A percentile compares a stretch with the other conserved stretches of the same genome.
Evolutionary conservation across 2,329 filamentous ascomycete genomes (phyloP).

Genomic region (Trichothecium sympodiale): DNA sequence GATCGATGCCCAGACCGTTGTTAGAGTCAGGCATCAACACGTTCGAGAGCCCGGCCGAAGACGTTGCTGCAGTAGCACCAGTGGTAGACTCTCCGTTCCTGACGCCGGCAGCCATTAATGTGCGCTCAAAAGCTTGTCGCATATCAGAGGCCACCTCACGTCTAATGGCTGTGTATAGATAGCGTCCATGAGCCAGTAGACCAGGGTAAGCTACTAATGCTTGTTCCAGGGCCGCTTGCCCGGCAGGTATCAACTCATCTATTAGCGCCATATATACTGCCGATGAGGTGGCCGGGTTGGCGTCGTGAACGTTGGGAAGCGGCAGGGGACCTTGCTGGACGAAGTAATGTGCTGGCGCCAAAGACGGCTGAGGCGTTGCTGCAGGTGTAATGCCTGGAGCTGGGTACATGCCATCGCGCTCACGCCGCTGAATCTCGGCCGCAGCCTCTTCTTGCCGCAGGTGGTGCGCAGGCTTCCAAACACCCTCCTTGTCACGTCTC

Average conservation of each 20-base stretch:
- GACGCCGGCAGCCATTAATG: conserved; percentile 24
- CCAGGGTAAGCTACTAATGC: conserved; percentile 35
- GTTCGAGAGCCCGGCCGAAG: not conserved
- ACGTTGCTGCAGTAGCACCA: not conserved
- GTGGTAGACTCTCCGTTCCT: conserved; percentile 30
- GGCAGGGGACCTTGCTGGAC: not conserved
- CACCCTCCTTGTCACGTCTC: conserved; percentile 73
- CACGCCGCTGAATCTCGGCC: conserved; percentile 27
- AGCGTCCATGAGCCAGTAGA: conserved; percentile 34
- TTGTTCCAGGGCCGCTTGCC: conserved; percentile 32
- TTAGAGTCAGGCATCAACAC: no score
- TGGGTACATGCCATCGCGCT: not conserved
- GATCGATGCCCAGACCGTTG: no score
- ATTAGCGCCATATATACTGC: conserved; percentile 38
- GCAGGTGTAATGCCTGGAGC: conserved; percentile 7
- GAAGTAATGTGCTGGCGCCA: not conserved
- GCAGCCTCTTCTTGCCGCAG: conserved; percentile 65
- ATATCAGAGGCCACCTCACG: conserved; percentile 35
- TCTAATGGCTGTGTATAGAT: conserved; percentile 40
- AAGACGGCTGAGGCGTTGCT: conserved; percentile 3
- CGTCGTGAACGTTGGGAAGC: conserved; percentile 2
- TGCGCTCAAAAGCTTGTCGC: conserved; percentile 34
- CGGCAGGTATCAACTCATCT: conserved; percentile 39
- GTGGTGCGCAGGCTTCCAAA: conserved; percentile 70
- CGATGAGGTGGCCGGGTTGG: conserved; percentile 10